Evolutionary conservation across 441 rosid species (phyloP), one percentile per base, ranked within the genome.

Genomic region (Metrosideros polymorpha): DNA sequence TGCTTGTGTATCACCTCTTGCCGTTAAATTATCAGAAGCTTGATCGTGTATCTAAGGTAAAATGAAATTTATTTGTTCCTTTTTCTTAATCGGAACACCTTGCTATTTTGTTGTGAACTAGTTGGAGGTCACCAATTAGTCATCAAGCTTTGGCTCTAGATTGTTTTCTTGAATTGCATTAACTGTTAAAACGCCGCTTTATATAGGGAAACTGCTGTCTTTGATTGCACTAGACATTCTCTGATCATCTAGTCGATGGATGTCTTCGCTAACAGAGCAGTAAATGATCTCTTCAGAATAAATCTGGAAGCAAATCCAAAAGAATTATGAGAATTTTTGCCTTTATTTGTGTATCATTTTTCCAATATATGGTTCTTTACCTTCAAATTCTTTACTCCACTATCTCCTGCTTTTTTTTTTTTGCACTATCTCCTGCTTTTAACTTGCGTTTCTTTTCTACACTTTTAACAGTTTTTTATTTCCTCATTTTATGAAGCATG

Each of bases 401-500:
- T 55, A 47, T 29, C 86, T 10, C n/a, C 66, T 14, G 35, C 13
- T 32, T n/a, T n/a, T n/a, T n/a, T n/a, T n/a, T n/a, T n/a, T n/a
- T n/a, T n/a, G n/a, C 22, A 12, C 42, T 55, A 47, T 29, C 86
- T 10, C n/a, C 66, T 14, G 35, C 13, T 32, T n/a, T 19, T 1
- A 30, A 35, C 25, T 75, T 77, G 18, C 50, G 19, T 29, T 71
- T 22, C 84, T 51, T 13, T 59, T 30, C 47, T 79, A 30, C 71
- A 7, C 2, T 42, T 53, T 63, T 84, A 39, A 71, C 79, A 39
- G n/a, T 71, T 71, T 39, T 71, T 39, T 25, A 47, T 71, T 71
- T 71, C 25, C 79, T 71, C 47, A 71, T 30, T 19, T 84, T n/a
- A 87, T 88, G 89, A 92, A 96, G 98, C 97, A 95, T 91, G 98